phyloP scores from a whole-genome alignment of 1,284 basidiomycete genomes.

The Phellinidium pouzarii region DNA sequence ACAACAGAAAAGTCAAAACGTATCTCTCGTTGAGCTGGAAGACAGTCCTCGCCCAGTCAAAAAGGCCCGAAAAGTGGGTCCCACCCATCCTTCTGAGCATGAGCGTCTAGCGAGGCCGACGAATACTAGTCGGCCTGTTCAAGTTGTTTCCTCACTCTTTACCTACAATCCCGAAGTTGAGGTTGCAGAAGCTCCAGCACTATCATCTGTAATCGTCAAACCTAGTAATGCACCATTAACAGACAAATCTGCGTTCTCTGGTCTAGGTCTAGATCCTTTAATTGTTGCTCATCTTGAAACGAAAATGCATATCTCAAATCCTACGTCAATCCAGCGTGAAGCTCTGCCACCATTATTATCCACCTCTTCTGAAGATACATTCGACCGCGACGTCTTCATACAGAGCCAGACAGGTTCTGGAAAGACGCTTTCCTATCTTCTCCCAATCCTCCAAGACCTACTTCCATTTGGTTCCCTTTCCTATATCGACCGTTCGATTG shows the following conservation, averaged over 20 bases:
- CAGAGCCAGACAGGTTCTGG: constrained; percentile 98
- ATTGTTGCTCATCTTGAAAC: constrained; percentile 72
- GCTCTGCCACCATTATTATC: constrained; percentile 71
- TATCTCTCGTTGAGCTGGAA: constrained; percentile 8
- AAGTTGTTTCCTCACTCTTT: constrained; percentile 90
- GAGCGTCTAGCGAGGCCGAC: constrained; percentile 23
- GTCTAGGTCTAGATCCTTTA: constrained; percentile 77
- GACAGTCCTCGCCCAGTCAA: constrained; percentile 29
- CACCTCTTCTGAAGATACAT: constrained; percentile 32
- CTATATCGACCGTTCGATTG: constrained; percentile 81
- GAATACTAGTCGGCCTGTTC: constrained; percentile 39
- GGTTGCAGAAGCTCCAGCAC: constrained; percentile 28
- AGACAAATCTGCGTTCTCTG: constrained; percentile 67
- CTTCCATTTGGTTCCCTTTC: constrained; percentile 82
- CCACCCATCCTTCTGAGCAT: constrained; percentile 19
- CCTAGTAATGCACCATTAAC: constrained; percentile 83
- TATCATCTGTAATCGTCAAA: constrained; percentile 29
- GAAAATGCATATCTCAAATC: constrained; percentile 81
- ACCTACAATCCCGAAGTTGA: constrained; percentile 72
- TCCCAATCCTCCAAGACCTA: constrained; percentile 93
- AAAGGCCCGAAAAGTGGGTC: constrained; percentile 34
- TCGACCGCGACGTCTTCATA: constrained; percentile 80
- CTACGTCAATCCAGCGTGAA: constrained; percentile 87
- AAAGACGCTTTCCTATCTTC: constrained; percentile 91
- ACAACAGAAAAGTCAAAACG: neutral